These are phyloP conservation scores for Gracilaria caudata DNA, from an alignment of 23 red algal species.

Conservation along the genomic window DNA sequence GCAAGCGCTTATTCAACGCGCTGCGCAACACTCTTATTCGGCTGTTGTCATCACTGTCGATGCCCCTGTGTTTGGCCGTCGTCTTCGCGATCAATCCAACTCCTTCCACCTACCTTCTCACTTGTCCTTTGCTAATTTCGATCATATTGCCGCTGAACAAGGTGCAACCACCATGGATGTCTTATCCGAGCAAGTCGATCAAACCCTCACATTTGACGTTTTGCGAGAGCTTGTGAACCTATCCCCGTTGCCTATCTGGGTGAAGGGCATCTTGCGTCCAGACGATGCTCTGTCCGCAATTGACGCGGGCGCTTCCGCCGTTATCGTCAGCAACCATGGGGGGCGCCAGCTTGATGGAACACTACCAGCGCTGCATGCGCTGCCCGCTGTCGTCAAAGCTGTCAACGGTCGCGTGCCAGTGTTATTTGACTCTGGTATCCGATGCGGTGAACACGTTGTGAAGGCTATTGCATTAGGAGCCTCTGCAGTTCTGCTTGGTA, in stretches of 20 bases:
- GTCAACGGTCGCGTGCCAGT: constrained; percentile 74
- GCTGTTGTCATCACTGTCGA: constrained; percentile 89
- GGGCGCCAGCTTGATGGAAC: constrained; percentile 87
- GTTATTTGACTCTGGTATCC: constrained; percentile 84
- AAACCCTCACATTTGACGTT: constrained; percentile 58
- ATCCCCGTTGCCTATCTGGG: constrained; percentile 79
- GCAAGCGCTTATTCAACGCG: constrained; percentile 62
- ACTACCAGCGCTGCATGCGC: constrained; percentile 57
- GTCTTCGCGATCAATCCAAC: constrained; percentile 82
- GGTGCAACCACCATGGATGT: neutral
- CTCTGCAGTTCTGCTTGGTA: constrained; percentile 78
- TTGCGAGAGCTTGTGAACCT: constrained; percentile 65
- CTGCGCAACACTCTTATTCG: constrained; percentile 52
- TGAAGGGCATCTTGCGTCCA: constrained; percentile 81
- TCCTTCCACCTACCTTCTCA: constrained; percentile 77
- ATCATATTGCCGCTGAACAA: neutral
- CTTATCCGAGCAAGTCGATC: constrained; percentile 50
- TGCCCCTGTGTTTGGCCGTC: constrained; percentile 78
- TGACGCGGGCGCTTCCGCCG: constrained; percentile 65
- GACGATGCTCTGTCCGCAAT: constrained; percentile 75
- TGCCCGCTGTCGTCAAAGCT: constrained; percentile 74
- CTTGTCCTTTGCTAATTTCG: constrained; percentile 85
- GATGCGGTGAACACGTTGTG: constrained; percentile 86
- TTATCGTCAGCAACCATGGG: constrained; percentile 91
- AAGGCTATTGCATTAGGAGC: constrained; percentile 93